phyloP scores from a whole-genome alignment of 2,329 filamentous ascomycete genomes.

The Ophiocordyceps robertsii region DNA sequence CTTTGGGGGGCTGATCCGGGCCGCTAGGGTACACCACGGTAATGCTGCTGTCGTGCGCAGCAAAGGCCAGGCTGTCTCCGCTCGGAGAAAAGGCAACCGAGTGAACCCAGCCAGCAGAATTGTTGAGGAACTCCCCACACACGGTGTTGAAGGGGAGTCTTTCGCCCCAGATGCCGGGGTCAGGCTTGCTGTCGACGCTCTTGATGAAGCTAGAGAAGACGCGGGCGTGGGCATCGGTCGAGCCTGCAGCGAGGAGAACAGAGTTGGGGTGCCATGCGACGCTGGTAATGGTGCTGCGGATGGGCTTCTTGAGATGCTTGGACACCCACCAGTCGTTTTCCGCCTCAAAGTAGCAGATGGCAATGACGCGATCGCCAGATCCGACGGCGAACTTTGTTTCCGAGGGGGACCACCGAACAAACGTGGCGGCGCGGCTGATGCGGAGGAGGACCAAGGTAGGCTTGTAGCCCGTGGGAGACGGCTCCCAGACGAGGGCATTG shows the following conservation, averaged over 20 bases:
- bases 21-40: slow-evolving; percentile 91
- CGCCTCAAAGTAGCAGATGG: slow-evolving; percentile 96
- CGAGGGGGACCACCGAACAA: slow-evolving; percentile 91
- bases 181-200: slow-evolving; percentile 74
- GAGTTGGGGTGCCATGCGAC: slow-evolving; percentile 97
- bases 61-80: slow-evolving; percentile 86
- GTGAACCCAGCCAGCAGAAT: slow-evolving; percentile 94
- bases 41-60: slow-evolving; percentile 89
- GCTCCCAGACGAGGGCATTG: slow-evolving; percentile 97
- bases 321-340: slow-evolving; percentile 99
- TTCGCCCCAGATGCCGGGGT: slow-evolving; percentile 87
- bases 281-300: slow-evolving; percentile 90
- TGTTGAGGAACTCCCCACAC: slow-evolving; percentile 91
- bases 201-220: slow-evolving; percentile 97
- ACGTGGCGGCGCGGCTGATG: slow-evolving; percentile 93
- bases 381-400: slow-evolving; percentile 97
- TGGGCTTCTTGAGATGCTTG: slow-evolving; percentile 98
- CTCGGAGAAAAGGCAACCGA: slow-evolving; percentile 85
- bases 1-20: slow-evolving; percentile 78
- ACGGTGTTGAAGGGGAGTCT: slow-evolving; percentile 95
- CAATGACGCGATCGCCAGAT: slow-evolving; percentile 87
- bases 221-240: slow-evolving; percentile 91
- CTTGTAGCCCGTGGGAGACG: slow-evolving; percentile 84
- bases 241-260: slow-evolving; percentile 84
- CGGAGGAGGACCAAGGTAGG: slow-evolving; percentile 92